Evolutionary conservation across 1,139 yeast genomes (phyloP).

Genomic region (Taphrina wiesneri): DNA sequence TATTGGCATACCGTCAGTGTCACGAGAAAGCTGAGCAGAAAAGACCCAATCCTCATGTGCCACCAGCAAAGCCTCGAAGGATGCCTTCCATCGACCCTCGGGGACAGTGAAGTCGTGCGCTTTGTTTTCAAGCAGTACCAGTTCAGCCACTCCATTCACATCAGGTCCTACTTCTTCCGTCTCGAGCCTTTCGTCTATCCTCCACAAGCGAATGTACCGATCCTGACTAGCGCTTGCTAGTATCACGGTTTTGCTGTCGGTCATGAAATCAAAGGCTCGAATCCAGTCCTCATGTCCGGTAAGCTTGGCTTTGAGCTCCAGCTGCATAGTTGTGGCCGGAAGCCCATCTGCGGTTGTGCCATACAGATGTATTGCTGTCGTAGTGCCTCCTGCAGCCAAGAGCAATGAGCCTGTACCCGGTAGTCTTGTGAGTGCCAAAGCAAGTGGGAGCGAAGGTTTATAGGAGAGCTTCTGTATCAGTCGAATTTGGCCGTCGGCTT

Average conservation of each 20-base stretch:
- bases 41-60: conserved; percentile 99
- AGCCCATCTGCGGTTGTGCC: conserved; percentile 15
- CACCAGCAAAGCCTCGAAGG: conserved; percentile 89
- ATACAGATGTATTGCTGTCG: conserved; percentile 58
- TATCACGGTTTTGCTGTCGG: conserved; percentile 52
- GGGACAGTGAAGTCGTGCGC: conserved; percentile 10
- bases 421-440: conserved; percentile 57
- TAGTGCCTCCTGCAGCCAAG: conserved; percentile 79
- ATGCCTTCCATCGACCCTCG: conserved; percentile 50
- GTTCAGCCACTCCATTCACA: neutral
- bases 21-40: conserved; percentile 70
- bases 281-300: conserved; percentile 96
- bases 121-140: conserved; percentile 23
- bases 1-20: conserved; percentile 43
- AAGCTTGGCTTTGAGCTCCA: conserved; percentile 54
- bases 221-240: conserved; percentile 90
- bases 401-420: conserved; percentile 45
- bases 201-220: conserved; percentile 85
- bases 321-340: conserved; percentile 29
- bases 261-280: conserved; percentile 65
- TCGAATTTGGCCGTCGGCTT: neutral
- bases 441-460: conserved; percentile 59
- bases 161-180: neutral
- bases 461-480: conserved; percentile 39
- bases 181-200: conserved; percentile 42